Base-by-base conservation (phyloP, 306 rosid species). In the Ochetophila trinervis region DNA sequence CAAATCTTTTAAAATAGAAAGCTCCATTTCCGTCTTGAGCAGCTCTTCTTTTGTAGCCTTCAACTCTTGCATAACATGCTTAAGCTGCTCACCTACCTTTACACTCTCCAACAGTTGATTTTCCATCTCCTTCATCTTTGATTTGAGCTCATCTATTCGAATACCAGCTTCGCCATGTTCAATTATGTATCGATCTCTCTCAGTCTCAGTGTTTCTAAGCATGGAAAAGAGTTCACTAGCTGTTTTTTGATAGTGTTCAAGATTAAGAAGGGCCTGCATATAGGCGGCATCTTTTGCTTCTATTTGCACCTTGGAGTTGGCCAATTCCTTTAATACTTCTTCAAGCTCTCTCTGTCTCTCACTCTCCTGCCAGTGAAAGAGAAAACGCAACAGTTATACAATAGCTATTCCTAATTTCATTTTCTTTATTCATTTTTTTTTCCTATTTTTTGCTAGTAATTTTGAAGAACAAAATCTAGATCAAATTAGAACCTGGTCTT, bases 241-340 rank as follows among this genome's bases (percentile, higher is more conserved):
- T 77, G 67, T 65, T 68, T 79, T 73, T 66, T 84, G 85, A 50
- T 68, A 67, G n/a, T 85, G 80, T 68, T 92, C 88, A 12, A 83
- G 71, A 76, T 85, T 87, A 32, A 83, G 80, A 60, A 80, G 81
- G 13, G 90, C 84, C 68, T 89, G 90, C 84, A 75, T 71, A 56
- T 79, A 79, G 34, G 95, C 85, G 16, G 74, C 80, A 54, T 87
- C 85, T 74, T 82, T 89, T 49, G 89, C 96, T 64, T 89, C 98
- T 74, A 87, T 60, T 73, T 92, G 88, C 19, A 82, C 77, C 82
- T 92, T 89, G 78, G 63, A 83, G 69, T 67, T 82, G 48, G 86
- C 86, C 64, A 92, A 72, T 66, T 87, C 89, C 74, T 77, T 89
- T 20, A 71, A 63, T 49, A 87, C 73, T 10, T 65, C 87, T 55